Base-by-base conservation (phyloP, 371 early-diverging fungal genomes). In the Nematocida sp. region DNA sequence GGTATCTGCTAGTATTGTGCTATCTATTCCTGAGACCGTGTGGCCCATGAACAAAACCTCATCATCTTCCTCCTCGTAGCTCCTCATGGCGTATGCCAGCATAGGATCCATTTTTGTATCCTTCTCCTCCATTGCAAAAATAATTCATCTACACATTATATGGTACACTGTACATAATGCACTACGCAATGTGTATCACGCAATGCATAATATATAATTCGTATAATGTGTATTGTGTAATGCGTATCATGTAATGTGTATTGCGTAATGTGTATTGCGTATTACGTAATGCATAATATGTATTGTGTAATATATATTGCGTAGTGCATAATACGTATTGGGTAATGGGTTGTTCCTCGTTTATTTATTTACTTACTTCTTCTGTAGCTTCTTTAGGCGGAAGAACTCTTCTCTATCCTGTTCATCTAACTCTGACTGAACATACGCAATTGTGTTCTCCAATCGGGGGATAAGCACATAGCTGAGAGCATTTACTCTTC, bases 401-500 rank as follows among this genome's bases (percentile, higher is more conserved):
- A n/a, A n/a, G n/a, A n/a, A n/a, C n/a, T n/a, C n/a, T n/a, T n/a
- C n/a, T n/a, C n/a, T n/a, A n/a, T n/a, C n/a, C n/a, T 90, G 90
- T 83, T 99, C 99, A 80, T 99, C 99, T 60, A 99, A 87, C 84
- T 97, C 99, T 32, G 93, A 91, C 54, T 88, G 88, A 77, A 99
- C 93, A 82, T 92, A 94, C 77, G 87, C 87, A 81, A 96, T 93
- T 51, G 99, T 97, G 86, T 95, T 99, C 80, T 96, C 94, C 66
- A 93, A 88, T 64, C 90, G 89, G 39, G 99, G 99, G 69, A 99
- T 96, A 78, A 97, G 91, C 45, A 94, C 92, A 82, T 92, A 91
- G 82, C 97, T 97, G 79, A 99, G 92, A 9, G 99, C 97, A 83
- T 97, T 97, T 26, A 97, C 97, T 81, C 98, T 89, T 61, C 97